A percentile compares a stretch with the other conserved stretches of the same genome.
These are phyloP conservation scores for Vitis hybrid DNA, from an alignment of 177 flowering plant genomes.

Conservation along the genomic window DNA sequence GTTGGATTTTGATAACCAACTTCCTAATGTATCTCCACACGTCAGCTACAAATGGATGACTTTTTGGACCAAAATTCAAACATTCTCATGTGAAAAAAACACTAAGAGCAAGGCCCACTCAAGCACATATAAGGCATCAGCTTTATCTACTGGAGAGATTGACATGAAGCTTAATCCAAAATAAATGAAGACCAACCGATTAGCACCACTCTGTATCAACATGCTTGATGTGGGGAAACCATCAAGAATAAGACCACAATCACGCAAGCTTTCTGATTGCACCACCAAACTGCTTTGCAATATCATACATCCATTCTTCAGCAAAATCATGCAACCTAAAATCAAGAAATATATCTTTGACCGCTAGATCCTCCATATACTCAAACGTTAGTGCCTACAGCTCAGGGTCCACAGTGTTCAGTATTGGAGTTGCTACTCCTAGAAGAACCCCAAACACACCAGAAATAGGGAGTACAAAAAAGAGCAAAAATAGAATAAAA, in stretches of 20 bases:
- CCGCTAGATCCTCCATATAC: constrained; percentile 76
- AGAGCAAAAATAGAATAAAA: too few relatives aligned
- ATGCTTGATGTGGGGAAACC: constrained; percentile 96
- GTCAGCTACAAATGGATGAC: too few relatives aligned
- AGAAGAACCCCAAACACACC: constrained; percentile 21
- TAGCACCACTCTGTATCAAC: constrained; percentile 56
- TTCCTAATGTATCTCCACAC: too few relatives aligned
- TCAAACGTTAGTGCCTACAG: constrained; percentile 78
- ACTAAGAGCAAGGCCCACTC: constrained; percentile 92
- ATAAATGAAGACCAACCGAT: constrained; percentile 91
- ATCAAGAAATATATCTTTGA: constrained; percentile 80
- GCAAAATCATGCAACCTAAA: constrained; percentile 62
- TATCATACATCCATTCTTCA: constrained; percentile 62
- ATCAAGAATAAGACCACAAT: constrained; percentile 94
- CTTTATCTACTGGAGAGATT: constrained; percentile 94
- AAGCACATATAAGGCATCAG: constrained; percentile 92
- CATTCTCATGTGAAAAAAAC: constrained; percentile 63
- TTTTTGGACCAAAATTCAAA: too few relatives aligned
- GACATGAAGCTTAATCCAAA: constrained; percentile 96
- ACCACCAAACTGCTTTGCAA: constrained; percentile 79
- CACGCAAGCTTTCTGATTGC: constrained; percentile 86
- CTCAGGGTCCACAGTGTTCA: constrained; percentile 69
- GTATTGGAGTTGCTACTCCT: constrained; percentile 78
- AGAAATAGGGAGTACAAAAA: too few relatives aligned
- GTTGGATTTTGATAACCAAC: too few relatives aligned